phyloP scores from a whole-genome alignment of 2,329 filamentous ascomycete genomes.

The Niveomyces coronatus region DNA sequence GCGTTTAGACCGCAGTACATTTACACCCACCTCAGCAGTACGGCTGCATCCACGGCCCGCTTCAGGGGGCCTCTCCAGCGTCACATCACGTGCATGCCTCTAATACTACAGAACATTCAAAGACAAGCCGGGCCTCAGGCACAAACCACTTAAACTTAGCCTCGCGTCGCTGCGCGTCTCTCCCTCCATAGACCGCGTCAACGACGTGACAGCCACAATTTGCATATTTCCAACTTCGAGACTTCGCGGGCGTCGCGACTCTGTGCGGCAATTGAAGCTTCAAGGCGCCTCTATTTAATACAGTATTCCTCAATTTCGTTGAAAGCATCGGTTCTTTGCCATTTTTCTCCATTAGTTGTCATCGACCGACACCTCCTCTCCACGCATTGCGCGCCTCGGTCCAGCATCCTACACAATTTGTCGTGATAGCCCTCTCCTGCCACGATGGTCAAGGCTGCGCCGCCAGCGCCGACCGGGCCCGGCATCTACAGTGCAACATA shows the following conservation, averaged over 20 bases:
- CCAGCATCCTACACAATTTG: not conserved
- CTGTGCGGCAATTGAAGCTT: not conserved
- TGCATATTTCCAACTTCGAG: conserved; percentile 17
- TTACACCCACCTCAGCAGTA: no score
- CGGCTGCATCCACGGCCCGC: conserved; percentile 13
- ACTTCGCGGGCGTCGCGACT: conserved; percentile 11
- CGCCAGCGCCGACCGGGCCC: conserved; percentile 21
- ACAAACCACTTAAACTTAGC: conserved; percentile 25
- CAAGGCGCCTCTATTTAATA: not conserved
- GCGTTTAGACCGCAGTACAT: conserved; percentile 9
- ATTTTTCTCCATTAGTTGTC: not conserved
- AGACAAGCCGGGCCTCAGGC: conserved; percentile 23
- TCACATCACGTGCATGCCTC: conserved; percentile 21
- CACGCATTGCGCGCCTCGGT: not conserved
- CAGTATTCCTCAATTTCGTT: not conserved
- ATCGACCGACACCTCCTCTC: no score
- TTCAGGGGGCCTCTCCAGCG: conserved; percentile 18
- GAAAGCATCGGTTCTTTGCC: not conserved
- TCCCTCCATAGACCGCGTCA: conserved; percentile 23
- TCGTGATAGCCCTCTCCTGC: not conserved
- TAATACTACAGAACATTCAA: no score
- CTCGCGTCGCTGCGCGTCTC: conserved; percentile 29
- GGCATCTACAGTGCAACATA: conserved; percentile 60
- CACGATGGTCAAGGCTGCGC: conserved; percentile 38
- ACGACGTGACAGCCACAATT: conserved; percentile 24